Percentiles rank a stretch among this genome's conserved stretches.
Evolutionary conservation across 73 alveolate genomes (phyloP).

Genomic region (Stentor roeselii): DNA sequence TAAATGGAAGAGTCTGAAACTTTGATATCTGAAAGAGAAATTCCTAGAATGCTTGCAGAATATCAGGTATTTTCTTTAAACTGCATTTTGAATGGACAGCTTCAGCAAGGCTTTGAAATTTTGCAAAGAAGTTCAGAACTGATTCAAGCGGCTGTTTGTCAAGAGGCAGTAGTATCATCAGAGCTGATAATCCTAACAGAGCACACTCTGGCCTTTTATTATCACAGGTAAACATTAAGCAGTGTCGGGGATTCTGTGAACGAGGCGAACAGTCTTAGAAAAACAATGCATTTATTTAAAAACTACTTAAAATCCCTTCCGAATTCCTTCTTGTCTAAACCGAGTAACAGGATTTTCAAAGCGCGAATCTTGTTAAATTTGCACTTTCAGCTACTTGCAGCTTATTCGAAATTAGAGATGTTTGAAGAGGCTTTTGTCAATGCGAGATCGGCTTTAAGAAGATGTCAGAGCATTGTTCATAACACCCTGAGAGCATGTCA

Average conservation of each 20-base stretch:
- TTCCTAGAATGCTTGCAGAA: constrained; percentile 9
- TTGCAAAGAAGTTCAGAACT: background rate
- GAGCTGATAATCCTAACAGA: background rate
- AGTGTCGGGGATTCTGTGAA: background rate
- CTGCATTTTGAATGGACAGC: background rate
- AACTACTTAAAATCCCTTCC: background rate
- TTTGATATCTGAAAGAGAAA: constrained; percentile 25
- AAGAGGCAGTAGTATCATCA: background rate
- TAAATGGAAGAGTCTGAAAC: constrained; percentile 9
- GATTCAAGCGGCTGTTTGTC: constrained; percentile 5
- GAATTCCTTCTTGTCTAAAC: background rate
- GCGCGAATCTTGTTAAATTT: background rate
- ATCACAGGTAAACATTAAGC: background rate
- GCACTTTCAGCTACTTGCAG: background rate
- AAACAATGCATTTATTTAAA: background rate
- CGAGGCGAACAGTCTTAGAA: background rate
- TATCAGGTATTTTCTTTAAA: background rate
- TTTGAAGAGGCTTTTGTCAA: background rate
- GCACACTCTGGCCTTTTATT: background rate
- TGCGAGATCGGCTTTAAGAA: background rate
- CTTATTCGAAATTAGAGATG: background rate
- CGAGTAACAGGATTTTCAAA: background rate
- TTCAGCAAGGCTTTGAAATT: background rate
- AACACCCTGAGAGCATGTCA: constrained; percentile 1
- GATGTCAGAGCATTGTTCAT: background rate